Base-by-base conservation (phyloP, 768 basidiomycete species). In the Auricularia heimuer region DNA sequence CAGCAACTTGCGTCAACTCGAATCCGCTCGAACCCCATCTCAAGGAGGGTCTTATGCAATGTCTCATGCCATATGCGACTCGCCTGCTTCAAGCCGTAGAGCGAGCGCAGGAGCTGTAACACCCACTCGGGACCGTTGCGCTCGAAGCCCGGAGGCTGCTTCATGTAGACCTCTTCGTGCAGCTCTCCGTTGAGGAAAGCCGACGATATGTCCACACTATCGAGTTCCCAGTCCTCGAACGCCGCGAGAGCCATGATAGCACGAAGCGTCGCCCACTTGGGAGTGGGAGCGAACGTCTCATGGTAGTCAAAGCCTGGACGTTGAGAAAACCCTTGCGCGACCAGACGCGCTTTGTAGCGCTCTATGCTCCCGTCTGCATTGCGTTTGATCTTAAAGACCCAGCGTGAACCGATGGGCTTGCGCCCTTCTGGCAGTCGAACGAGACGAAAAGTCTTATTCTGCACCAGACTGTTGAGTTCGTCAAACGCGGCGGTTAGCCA, bases 281-380 rank as follows among this genome's bases (percentile, higher is more conserved):
- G 72, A 0, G 75, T 72, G 0, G 73, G 76, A 1, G 75, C 62
- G 54, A 71, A 78, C 0, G 73, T 79, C 33, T 77, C 73, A 34
- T 71, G 69, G 62, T 72, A 81, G 54, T 79, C 75, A 21, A 76
- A 66, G 0, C 77, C 76, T 1, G 73, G 70, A 0, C 71, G 45
- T 64, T 81, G 81, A 3, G 69, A 67, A 66, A 73, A 80, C 0
- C 81, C 80, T 67, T 75, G 69, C 1, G 76, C 78, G 1, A 80
- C 78, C 29, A 81, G 61, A 14, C 73, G n/a, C 0, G 73, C 78
- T 62, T 78, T 79, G 56, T 66, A 71, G 63, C 67, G 63, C 4
- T 62, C 51, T 16, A 74, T 60, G 4, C 56, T 62, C 21, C 71
- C 71, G 12, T 66, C n/a, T 11, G 51, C 65, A 58, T 73, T 68